These are phyloP conservation scores for Endotrypanum monterogeii DNA, from an alignment of 208 protist genomes.

Conservation along the genomic window DNA sequence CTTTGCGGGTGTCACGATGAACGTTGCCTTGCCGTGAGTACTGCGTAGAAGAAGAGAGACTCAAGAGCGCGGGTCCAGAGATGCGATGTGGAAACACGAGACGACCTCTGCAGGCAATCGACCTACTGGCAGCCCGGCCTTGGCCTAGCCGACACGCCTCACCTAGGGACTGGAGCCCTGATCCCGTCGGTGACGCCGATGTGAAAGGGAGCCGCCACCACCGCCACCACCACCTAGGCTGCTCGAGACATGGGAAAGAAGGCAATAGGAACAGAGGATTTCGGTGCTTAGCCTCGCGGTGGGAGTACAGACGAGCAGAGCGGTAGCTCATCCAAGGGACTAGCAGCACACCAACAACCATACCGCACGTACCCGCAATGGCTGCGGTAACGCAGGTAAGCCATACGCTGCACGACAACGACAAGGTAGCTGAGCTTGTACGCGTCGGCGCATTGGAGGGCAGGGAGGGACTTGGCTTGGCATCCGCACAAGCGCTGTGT, in stretches of 20 bases:
- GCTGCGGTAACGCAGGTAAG: background rate
- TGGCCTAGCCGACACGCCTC: background rate
- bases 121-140: constrained; percentile 1
- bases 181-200: background rate
- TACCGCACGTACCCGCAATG: background rate
- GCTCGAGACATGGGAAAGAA: background rate
- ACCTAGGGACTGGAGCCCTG: background rate
- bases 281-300: constrained; percentile 19
- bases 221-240: background rate
- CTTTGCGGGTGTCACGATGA: background rate
- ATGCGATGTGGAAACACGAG: constrained; percentile 8
- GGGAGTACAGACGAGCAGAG: background rate
- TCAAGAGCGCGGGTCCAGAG: constrained; percentile 21
- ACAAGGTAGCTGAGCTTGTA: background rate
- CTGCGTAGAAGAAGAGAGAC: background rate
- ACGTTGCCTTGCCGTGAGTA: no score
- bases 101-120: constrained; percentile 13
- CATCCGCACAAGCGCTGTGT: background rate
- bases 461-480: background rate
- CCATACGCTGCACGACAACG: background rate
- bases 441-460: background rate
- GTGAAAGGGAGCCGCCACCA: background rate
- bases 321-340: background rate
- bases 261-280: constrained; percentile 40
- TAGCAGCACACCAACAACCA: background rate